Evolutionary conservation across 2,329 filamentous ascomycete genomes (phyloP), one percentile per base, ranked within the genome.

Genomic region (Macroventuria anomochaeta): DNA sequence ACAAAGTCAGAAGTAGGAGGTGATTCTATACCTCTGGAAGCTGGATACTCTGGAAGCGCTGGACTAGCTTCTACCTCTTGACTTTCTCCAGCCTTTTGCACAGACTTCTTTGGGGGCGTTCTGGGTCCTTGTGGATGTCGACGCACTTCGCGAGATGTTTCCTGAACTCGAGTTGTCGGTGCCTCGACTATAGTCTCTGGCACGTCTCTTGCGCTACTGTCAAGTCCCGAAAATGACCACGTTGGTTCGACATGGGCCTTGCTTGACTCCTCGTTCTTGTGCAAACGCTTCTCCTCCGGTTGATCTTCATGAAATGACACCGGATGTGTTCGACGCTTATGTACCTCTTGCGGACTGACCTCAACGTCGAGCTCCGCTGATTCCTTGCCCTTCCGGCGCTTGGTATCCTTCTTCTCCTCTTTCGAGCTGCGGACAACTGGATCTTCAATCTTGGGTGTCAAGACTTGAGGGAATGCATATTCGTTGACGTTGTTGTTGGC

Each of bases 181-280:
- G 42, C 38, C 28, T 71, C 69, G 77, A 75, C 6, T 12, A 13
- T 3, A 23, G 23, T 77, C 62, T 80, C 79, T 55, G 71, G 72
- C 53, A 78, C 69, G 57, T 77, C 73, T 56, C 79, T 72, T 58
- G 73, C 79, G 58, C 75, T 78, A 53, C 81, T 79, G 55, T 79
- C 76, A 67, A 76, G 72, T 44, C 65, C 51, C 20, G 65, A 62
- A 52, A 76, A 76, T 2, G 70, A 71, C 75, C 75, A 76, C 15
- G 68, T 61, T 32, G 72, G 66, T 47, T 71, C 67, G 7, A 60
- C 43, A 15, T 44, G 29, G 13, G 17, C 43, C 56, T 46, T 33
- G 38, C 34, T 53, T 15, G 57, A 47, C 25, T 33, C 33, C 20
- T 65, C 62, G n/a, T 53, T 51, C 15, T 64, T 65, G 44, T 74